Base-by-base conservation (phyloP, 495 filamentous ascomycete genomes). In the Talaromyces trachyspermus region DNA sequence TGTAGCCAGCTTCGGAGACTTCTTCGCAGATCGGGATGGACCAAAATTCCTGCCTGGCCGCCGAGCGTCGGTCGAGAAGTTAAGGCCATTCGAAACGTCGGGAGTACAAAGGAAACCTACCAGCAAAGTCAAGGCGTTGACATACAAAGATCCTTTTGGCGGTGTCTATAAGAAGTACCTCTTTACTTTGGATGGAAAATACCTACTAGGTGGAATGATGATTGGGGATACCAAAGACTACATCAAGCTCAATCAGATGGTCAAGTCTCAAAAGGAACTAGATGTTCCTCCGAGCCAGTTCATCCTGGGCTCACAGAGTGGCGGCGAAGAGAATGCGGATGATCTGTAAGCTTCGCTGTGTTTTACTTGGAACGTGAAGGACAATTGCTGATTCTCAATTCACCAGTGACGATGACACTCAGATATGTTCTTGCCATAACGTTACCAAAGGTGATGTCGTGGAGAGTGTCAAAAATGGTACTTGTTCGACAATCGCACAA, bases 141-240 rank as follows among this genome's bases (percentile, higher is more conserved):
- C 84, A 0, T 97, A 95, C 65, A 92, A 86, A 50, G 91, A 97
- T 63, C 91, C 91, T 0, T 95, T 97, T 60, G 76, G 81, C 49
- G 83, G 88, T n/a, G 80, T 95, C 1, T 97, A 97, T 64, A 95
- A 97, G 65, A 97, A 97, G 63, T 97, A 89, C 63, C 66, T 97
- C 5, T 95, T 95, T 54, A 95, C 90, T 2, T 63, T 84, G 59
- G 91, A 97, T 59, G 91, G 91, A 18, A 95, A 95, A 59, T 92
- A 88, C 61, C 70, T 97, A 2, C 78, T 97, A 5, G 91, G 91
- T 14, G 91, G 91, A 2, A 97, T 97, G 90, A 95, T 97, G 86
- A 95, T 97, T 48, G 91, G 91, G 27, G 91, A 97, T 63, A 95
- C 89, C 0, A 84, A 78, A 49, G 91, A 97, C 63, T 97, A 95